A percentile compares a stretch with the other conserved stretches of the same genome.
Conservation (phyloP, 2,329 filamentous ascomycete genomes). For the Berkeleyomyces rouxiae region DNA sequence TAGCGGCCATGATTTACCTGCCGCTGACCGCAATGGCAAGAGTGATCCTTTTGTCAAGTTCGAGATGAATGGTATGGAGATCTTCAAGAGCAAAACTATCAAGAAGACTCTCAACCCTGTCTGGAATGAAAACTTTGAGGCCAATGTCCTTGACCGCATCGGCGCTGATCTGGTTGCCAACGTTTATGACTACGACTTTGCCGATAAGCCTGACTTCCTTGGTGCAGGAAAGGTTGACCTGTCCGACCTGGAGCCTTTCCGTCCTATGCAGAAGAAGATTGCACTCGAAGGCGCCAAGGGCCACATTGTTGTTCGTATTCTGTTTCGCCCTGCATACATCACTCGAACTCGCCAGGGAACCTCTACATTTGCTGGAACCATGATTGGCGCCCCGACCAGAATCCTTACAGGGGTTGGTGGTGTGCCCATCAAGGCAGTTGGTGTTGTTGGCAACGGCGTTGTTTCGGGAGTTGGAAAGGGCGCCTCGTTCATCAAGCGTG, state of each 20-base stretch:
- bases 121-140: conserved; percentile 95
- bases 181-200: conserved; percentile 93
- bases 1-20: conserved; percentile 76
- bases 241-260: conserved; percentile 69
- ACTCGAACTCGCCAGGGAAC: conserved; percentile 74
- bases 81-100: conserved; percentile 88
- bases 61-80: conserved; percentile 68
- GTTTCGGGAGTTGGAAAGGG: conserved; percentile 52
- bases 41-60: conserved; percentile 97
- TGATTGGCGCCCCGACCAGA: conserved; percentile 65
- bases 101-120: conserved; percentile 92
- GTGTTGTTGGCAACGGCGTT: conserved; percentile 48
- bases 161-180: conserved; percentile 68
- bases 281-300: conserved; percentile 81
- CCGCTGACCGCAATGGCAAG: conserved; percentile 89
- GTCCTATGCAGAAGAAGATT: conserved; percentile 56
- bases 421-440: conserved; percentile 82
- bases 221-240: conserved; percentile 63
- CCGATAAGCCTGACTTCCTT: conserved; percentile 83
- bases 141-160: conserved; percentile 65
- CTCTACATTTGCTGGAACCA: conserved; percentile 83
- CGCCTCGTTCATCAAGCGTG: conserved; percentile 76
- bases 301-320: conserved; percentile 59
- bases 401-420: conserved; percentile 69
- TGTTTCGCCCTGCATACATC: conserved; percentile 90